These are phyloP conservation scores for Fusarium sp. DNA, from an alignment of 2,329 filamentous ascomycete genomes.

Conservation along the genomic window DNA sequence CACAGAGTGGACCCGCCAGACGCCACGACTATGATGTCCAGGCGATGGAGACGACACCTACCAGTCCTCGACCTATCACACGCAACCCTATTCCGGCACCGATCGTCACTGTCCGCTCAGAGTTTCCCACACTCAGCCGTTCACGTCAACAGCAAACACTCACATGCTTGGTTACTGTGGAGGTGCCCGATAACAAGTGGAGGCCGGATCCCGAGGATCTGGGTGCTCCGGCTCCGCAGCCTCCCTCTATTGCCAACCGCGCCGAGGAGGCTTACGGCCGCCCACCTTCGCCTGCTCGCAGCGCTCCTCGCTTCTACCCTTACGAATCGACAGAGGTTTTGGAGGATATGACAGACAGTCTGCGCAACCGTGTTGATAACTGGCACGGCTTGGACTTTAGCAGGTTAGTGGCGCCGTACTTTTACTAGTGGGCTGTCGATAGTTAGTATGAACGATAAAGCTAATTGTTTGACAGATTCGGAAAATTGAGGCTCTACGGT, in stretches of 20 bases:
- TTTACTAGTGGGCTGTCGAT: neutral
- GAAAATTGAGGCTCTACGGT: slow-evolving; percentile 89
- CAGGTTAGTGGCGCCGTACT: slow-evolving; percentile 63
- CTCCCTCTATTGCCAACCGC: slow-evolving; percentile 57
- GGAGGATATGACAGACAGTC: slow-evolving; percentile 86
- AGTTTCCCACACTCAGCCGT: slow-evolving; percentile 93
- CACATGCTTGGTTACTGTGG: slow-evolving; percentile 93
- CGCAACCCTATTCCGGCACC: slow-evolving; percentile 92
- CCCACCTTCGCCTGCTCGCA: slow-evolving; percentile 71
- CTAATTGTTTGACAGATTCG: slow-evolving; percentile 72
- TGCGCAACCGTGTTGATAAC: slow-evolving; percentile 92
- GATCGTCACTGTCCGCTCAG: slow-evolving; percentile 92
- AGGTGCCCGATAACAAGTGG: slow-evolving; percentile 95
- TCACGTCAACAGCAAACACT: slow-evolving; percentile 95
- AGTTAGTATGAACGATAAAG: neutral
- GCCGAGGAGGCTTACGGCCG: slow-evolving; percentile 68
- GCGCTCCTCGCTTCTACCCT: slow-evolving; percentile 72
- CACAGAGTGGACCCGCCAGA: slow-evolving; percentile 76
- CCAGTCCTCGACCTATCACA: slow-evolving; percentile 76
- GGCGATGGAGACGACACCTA: slow-evolving; percentile 89
- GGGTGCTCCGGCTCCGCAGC: slow-evolving; percentile 63
- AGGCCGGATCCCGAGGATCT: slow-evolving; percentile 85
- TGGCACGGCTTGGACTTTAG: slow-evolving; percentile 97
- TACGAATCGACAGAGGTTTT: slow-evolving; percentile 83
- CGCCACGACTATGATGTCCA: slow-evolving; percentile 96